A percentile compares a stretch with the other conserved stretches of the same genome.
These are phyloP conservation scores for Lactuca sativa DNA, from an alignment of 129 eudicot species.

Conservation along the genomic window DNA sequence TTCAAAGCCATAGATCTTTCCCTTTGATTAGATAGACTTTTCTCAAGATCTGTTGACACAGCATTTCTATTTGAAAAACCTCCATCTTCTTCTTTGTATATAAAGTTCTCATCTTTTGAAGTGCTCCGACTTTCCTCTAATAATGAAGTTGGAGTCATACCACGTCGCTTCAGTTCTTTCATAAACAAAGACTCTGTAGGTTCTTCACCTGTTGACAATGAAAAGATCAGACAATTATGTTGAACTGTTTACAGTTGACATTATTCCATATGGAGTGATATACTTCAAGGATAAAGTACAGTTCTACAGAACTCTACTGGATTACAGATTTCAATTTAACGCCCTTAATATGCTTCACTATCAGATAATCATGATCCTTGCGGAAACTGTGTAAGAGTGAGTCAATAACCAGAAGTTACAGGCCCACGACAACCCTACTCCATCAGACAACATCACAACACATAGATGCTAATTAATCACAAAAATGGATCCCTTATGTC, in stretches of 20 bases:
- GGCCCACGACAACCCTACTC: constrained; percentile 1
- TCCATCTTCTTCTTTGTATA: constrained; percentile 66
- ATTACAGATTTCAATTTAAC: neutral
- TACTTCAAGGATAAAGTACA: constrained; percentile 15
- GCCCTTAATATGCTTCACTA: no score
- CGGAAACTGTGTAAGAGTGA: no score
- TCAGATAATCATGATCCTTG: no score
- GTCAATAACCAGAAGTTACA: neutral
- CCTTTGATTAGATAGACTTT: constrained; percentile 66
- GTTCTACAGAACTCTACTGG: neutral
- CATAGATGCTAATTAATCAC: neutral
- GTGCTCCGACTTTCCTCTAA: constrained; percentile 70
- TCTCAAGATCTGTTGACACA: constrained; percentile 60
- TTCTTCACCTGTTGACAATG: constrained; percentile 66
- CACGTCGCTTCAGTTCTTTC: constrained; percentile 85
- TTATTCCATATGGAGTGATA: neutral
- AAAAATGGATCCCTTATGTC: neutral
- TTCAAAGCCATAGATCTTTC: constrained; percentile 82
- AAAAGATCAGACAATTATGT: constrained; percentile 5
- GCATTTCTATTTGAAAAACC: constrained; percentile 62
- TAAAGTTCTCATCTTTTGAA: constrained; percentile 50
- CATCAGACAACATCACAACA: neutral
- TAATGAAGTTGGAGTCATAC: constrained; percentile 83
- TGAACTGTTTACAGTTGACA: neutral
- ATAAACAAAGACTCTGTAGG: constrained; percentile 92